phyloP scores from a whole-genome alignment of 257 asterid species.

The Plantago elongata region DNA sequence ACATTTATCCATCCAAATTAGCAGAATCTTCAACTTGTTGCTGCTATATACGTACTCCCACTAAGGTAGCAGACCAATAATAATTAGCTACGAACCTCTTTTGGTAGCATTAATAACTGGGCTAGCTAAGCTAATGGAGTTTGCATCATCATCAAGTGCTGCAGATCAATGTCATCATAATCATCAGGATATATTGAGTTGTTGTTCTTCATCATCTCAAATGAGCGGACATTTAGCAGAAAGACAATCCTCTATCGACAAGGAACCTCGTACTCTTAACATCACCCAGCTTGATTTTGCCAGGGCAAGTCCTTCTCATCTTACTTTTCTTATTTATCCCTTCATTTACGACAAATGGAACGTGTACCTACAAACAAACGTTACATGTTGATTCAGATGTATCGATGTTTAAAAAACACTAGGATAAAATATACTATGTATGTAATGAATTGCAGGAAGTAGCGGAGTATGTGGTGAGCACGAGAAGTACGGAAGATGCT shows the following conservation, averaged over 20 bases:
- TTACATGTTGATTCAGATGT: too few relatives aligned
- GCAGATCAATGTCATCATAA: background rate
- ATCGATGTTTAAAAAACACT: background rate
- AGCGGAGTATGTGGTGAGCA: slow-evolving; percentile 44
- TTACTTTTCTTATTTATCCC: background rate
- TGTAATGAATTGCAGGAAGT: slow-evolving; percentile 32
- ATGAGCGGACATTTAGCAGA: background rate
- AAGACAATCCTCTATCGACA: slow-evolving; percentile 38
- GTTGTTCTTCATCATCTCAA: background rate
- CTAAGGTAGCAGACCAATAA: too few relatives aligned
- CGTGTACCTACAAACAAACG: too few relatives aligned
- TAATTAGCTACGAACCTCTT: too few relatives aligned
- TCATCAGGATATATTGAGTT: background rate
- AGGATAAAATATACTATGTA: background rate
- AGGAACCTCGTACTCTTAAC: slow-evolving; percentile 38
- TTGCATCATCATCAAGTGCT: background rate
- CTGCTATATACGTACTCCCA: too few relatives aligned
- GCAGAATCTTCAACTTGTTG: too few relatives aligned
- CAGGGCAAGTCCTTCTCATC: slow-evolving; percentile 23
- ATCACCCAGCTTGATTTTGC: slow-evolving; percentile 31
- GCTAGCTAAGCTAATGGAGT: too few relatives aligned
- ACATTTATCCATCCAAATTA: too few relatives aligned
- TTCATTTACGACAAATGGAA: too few relatives aligned
- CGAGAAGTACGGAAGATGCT: slow-evolving; percentile 49
- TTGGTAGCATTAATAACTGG: too few relatives aligned